Evolutionary conservation across 768 basidiomycete species (phyloP), one percentile per base, ranked within the genome.

Genomic region (Rhizopogon vesiculosus): DNA sequence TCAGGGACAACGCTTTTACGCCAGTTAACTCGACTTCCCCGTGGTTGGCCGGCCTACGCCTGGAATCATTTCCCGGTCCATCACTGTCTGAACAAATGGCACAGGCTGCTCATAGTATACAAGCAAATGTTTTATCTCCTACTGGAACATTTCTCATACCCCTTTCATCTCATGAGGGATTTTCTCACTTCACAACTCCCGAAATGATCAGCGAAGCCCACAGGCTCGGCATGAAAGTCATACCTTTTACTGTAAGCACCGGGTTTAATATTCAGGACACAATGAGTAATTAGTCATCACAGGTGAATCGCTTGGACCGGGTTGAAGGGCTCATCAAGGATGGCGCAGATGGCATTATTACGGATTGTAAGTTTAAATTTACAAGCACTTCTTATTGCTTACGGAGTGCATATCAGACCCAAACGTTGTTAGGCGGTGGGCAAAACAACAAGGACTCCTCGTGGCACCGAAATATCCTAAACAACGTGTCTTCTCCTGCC

Each of bases 301-400:
- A 89, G 86, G 77, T 86, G 56, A 83, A 91, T 64, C 72, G 76
- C 18, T 70, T 87, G 55, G 83, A 80, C 61, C 72, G 83, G 39
- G 78, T 80, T 2, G 82, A 87, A n/a, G 76, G 84, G 59, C 64
- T 91, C 42, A 53, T 85, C 35, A 75, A 76, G 15, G 79, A 78
- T 73, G 81, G 81, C 3, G 84, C 83, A 0, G 89, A 91, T 66
- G 90, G 89, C 0, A 80, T 92, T 54, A 91, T 92, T 62, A 83
- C 88, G 5, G 89, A 92, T 64, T 89, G 78, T 78, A 56, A 13
- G 75, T 56, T 12, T 38, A 12, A 25, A 22, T 4, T 25, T 41
- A 13, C 22, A 35, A 41, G 8, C 7, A 25, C 5, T 43, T 6
- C 22, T 16, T 25, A 35, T 54, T 51, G 9, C 25, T 25, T 7